These are phyloP conservation scores for Hylodesmum podocarpum DNA, from an alignment of 306 rosid species.

Conservation along the genomic window DNA sequence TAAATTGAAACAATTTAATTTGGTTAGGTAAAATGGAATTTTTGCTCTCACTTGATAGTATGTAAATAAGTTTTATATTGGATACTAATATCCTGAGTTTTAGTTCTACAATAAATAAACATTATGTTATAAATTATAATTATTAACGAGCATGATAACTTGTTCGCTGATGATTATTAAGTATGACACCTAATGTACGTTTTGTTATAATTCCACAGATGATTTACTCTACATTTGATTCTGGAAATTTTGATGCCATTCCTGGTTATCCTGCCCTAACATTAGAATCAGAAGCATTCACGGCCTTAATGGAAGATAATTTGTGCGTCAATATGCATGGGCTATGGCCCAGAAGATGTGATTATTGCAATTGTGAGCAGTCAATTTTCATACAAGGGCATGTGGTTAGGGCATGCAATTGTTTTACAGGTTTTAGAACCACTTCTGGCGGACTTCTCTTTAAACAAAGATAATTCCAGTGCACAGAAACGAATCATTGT, in stretches of 20 bases:
- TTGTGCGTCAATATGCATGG: slow-evolving; percentile 55
- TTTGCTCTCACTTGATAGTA: no score
- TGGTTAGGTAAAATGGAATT: no score
- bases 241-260: slow-evolving; percentile 82
- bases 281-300: slow-evolving; percentile 58
- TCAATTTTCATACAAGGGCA: slow-evolving; percentile 76
- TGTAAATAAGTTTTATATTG: neutral
- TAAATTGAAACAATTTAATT: no score
- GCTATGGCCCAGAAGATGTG: slow-evolving; percentile 63
- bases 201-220: slow-evolving; percentile 59
- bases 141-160: neutral
- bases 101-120: neutral
- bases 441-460: slow-evolving; percentile 51
- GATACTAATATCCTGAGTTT: slow-evolving; percentile 1
- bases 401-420: slow-evolving; percentile 94
- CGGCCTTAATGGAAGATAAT: slow-evolving; percentile 49
- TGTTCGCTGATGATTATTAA: slow-evolving; percentile 11
- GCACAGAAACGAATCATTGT: slow-evolving; percentile 61
- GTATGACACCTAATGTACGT: slow-evolving; percentile 24
- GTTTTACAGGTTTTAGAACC: slow-evolving; percentile 78
- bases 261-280: slow-evolving; percentile 85
- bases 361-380: slow-evolving; percentile 87
- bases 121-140: neutral
- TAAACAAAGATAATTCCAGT: slow-evolving; percentile 43
- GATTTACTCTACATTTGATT: slow-evolving; percentile 78